Conservation (phyloP, 345 rosid genomes). For the Rhizophora apiculata region DNA sequence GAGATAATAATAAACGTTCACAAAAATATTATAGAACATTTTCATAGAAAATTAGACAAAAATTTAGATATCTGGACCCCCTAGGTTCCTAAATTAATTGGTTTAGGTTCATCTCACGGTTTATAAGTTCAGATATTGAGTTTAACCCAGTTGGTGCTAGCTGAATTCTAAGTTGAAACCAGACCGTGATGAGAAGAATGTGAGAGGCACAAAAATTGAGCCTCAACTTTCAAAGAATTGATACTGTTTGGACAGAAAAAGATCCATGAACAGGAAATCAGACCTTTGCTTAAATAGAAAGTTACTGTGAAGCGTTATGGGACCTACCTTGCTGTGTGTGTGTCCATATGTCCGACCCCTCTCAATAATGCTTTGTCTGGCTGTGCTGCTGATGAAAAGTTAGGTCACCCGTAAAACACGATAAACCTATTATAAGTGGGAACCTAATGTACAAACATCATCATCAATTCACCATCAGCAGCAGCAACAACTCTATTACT, state of each 20-base stretch:
- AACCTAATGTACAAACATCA: background rate
- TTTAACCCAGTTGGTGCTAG: too few species aligned
- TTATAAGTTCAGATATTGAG: too few species aligned
- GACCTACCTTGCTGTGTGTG: slow-evolving; percentile 33
- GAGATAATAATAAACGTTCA: too few species aligned
- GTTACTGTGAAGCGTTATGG: slow-evolving; percentile 48
- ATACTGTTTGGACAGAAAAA: slow-evolving; percentile 51
- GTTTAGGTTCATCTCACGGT: too few species aligned
- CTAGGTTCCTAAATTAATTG: too few species aligned
- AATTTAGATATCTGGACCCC: too few species aligned
- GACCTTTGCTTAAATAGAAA: slow-evolving; percentile 70
- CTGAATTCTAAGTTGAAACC: too few species aligned
- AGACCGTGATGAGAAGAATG: slow-evolving; percentile 24
- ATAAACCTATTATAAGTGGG: slow-evolving; percentile 22
- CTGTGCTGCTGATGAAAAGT: slow-evolving; percentile 42
- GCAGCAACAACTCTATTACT: background rate
- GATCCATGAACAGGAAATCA: slow-evolving; percentile 64
- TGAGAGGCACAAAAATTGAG: slow-evolving; percentile 35
- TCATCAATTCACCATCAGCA: background rate
- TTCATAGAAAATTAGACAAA: too few species aligned
- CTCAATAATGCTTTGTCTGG: slow-evolving; percentile 75
- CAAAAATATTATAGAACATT: too few species aligned
- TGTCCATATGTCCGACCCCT: slow-evolving; percentile 35
- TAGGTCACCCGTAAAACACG: slow-evolving; percentile 58
- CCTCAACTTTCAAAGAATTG: slow-evolving; percentile 24